Conservation (phyloP, 2,329 filamentous ascomycete species). For the Monascus ruber region DNA sequence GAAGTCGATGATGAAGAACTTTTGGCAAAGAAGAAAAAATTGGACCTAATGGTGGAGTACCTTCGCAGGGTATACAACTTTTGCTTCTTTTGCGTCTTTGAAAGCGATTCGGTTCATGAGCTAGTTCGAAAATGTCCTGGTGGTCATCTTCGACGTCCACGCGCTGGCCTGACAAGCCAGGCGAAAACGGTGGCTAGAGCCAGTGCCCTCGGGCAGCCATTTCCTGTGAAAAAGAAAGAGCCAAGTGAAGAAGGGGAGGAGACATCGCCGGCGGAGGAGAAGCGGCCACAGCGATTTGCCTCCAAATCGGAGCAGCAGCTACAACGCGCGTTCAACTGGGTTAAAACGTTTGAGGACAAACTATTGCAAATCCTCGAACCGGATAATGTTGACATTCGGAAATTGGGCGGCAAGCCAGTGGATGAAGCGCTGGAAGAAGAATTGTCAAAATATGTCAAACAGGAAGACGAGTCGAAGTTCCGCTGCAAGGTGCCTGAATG, state of each 20-base stretch:
- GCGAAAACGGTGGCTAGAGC: conserved; percentile 78
- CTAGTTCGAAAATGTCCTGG: conserved; percentile 91
- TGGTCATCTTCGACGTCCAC: conserved; percentile 86
- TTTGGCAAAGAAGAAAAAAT: conserved; percentile 86
- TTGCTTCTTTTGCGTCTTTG: conserved; percentile 99
- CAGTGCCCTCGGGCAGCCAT: conserved; percentile 69
- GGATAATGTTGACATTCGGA: conserved; percentile 73
- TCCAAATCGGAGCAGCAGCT: conserved; percentile 83
- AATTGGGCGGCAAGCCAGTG: conserved; percentile 76
- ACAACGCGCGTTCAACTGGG: conserved; percentile 94
- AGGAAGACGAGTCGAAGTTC: conserved; percentile 95
- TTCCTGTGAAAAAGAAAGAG: conserved; percentile 69
- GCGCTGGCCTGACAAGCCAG: conserved; percentile 69
- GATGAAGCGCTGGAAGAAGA: conserved; percentile 85
- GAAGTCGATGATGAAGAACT: conserved; percentile 86
- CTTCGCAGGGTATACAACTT: conserved; percentile 95
- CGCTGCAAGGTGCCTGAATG: conserved; percentile 94
- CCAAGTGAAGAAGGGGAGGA: conserved; percentile 53
- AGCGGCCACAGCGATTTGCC: conserved; percentile 57
- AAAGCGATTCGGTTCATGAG: conserved; percentile 94
- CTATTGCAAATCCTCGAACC: conserved; percentile 86
- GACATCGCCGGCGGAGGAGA: conserved; percentile 56
- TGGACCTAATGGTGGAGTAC: conserved; percentile 93
- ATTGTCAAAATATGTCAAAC: conserved; percentile 76
- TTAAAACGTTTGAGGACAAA: conserved; percentile 97